Evolutionary conservation across 1,284 basidiomycete species (phyloP), one percentile per base, ranked within the genome.

Genomic region (Mycena sp.): DNA sequence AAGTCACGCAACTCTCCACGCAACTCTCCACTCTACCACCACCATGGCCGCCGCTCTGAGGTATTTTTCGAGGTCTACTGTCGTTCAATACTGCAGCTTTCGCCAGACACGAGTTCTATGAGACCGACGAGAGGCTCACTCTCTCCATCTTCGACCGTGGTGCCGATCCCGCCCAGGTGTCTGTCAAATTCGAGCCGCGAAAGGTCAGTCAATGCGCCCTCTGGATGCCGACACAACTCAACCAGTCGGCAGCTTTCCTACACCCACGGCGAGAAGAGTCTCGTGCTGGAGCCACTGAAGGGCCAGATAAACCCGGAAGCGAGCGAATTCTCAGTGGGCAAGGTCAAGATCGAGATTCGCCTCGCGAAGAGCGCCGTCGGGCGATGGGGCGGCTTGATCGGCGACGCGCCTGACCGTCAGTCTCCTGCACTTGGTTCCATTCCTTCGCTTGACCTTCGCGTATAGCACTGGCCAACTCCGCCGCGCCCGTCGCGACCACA

Each of bases 41-140:
- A 28, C 37, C 21, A 48, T 55, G 57, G 69, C 61, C 54, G 83
- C 80, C 58, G 71, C 79, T 44, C 72, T 79, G 43, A 82, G 85
- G 86, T 85, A 73, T 48, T 40, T 51, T 19, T 28, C 16, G 21
- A 12, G 23, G 9, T 35, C 12, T 29, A 62, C 41, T 26, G 16
- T 51, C 41, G 37, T 10, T 40, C 43, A 28, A 23, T 28, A 29
- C 46, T 21, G 12, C 58, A 43, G n/a, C n/a, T 29, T 29, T 32
- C 28, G 11, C 21, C 48, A 95, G 94, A 76, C 87, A 95, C 79
- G 93, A 95, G 75, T 96, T 92, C 77, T 96, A 95, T 77, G 94
- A 96, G 77, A 91, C 89, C 2, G 90, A 94, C 64, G 87, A 92
- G 58, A 83, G 78, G 65, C 74, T 95, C 61, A 93, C 83, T 12